These are phyloP conservation scores for Candida sp. DNA, from an alignment of 1,139 yeast species.

Conservation along the genomic window DNA sequence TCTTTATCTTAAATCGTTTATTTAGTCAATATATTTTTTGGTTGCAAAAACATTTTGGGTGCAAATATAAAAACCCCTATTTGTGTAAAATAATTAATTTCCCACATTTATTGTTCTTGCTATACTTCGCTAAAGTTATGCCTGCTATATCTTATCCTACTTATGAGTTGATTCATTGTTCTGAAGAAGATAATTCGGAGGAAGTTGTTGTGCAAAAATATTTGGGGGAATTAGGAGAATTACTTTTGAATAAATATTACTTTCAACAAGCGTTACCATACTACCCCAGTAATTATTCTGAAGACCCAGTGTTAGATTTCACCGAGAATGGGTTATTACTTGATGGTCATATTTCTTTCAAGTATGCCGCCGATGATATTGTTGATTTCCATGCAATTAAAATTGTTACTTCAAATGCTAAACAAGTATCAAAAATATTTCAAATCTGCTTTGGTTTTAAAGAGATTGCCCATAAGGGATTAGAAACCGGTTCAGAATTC, in stretches of 20 bases:
- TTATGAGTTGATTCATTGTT: not conserved
- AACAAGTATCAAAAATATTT: slow-evolving; percentile 55
- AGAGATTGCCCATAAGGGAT: slow-evolving; percentile 59
- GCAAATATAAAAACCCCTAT: not conserved
- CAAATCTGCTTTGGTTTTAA: slow-evolving; percentile 59
- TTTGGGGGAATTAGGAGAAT: not conserved
- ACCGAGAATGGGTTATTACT: slow-evolving; percentile 18
- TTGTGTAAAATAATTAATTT: not conserved
- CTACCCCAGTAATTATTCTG: slow-evolving; percentile 11
- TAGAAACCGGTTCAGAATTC: slow-evolving; percentile 63
- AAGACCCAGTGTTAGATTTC: slow-evolving; percentile 17
- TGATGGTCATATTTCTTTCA: slow-evolving; percentile 19
- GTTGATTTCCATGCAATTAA: slow-evolving; percentile 29
- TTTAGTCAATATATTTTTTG: not conserved
- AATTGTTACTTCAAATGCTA: slow-evolving; percentile 54
- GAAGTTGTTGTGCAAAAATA: not conserved
- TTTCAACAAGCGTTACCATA: slow-evolving; percentile 20
- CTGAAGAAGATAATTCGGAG: not conserved
- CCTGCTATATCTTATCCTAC: not conserved
- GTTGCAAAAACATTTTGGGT: slow-evolving; percentile 1
- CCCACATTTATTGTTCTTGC: not conserved
- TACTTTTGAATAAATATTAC: not conserved
- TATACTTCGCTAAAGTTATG: not conserved
- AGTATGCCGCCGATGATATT: slow-evolving; percentile 28
- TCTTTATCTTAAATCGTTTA: not conserved